These are phyloP conservation scores for Pichia sp. DNA, from an alignment of 1,139 yeast species.

Conservation along the genomic window DNA sequence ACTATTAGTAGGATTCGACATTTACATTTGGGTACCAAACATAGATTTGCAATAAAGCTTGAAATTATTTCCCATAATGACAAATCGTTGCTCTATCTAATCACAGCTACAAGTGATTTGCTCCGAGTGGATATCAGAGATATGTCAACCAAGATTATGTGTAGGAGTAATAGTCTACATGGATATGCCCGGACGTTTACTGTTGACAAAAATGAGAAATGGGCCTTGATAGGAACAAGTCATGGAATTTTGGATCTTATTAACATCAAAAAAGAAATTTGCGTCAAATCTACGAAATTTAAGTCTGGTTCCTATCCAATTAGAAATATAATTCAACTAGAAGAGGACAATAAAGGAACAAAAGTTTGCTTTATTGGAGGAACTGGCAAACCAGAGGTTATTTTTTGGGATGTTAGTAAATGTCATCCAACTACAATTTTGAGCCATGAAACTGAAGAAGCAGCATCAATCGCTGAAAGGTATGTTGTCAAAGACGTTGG, in stretches of 20 bases:
- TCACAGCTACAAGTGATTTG: constrained; percentile 50
- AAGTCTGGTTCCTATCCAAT: constrained; percentile 41
- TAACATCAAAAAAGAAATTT: constrained; percentile 66
- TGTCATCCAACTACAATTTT: constrained; percentile 55
- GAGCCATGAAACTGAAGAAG: constrained; percentile 29
- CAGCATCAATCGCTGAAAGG: constrained; percentile 30
- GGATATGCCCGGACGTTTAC: constrained; percentile 61
- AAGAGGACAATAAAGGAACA: constrained; percentile 28
- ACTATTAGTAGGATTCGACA: constrained; percentile 37
- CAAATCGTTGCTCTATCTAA: constrained; percentile 35
- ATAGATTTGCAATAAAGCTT: constrained; percentile 37
- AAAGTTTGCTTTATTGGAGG: constrained; percentile 62
- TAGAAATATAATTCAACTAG: constrained; percentile 29
- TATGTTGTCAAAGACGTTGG: constrained; percentile 31
- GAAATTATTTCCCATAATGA: constrained; percentile 33
- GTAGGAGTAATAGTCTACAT: constrained; percentile 53
- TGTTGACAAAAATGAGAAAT: constrained; percentile 43
- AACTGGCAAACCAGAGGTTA: constrained; percentile 48
- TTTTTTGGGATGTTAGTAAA: constrained; percentile 71
- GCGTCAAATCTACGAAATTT: constrained; percentile 57
- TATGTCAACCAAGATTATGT: constrained; percentile 38
- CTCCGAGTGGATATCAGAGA: constrained; percentile 52
- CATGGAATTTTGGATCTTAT: constrained; percentile 70
- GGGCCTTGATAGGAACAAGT: constrained; percentile 71
- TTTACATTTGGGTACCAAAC: constrained; percentile 30